A percentile compares a stretch with the other conserved stretches of the same genome.
These are phyloP conservation scores for Copromyces sp. DNA, from an alignment of 495 filamentous ascomycete species.

Conservation along the genomic window DNA sequence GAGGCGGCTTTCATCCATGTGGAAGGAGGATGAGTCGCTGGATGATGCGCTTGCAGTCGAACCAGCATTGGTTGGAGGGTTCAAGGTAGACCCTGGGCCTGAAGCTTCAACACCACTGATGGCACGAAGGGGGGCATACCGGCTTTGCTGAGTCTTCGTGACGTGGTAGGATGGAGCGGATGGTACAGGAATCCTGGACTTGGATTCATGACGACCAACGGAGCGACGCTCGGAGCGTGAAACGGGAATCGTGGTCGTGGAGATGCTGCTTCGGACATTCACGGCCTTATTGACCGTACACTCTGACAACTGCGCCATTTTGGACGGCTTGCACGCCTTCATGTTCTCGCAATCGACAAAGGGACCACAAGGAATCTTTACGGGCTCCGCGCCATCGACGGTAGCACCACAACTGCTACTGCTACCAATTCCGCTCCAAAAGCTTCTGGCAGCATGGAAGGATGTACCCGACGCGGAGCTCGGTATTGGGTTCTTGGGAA, in stretches of 20 bases:
- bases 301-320: not conserved
- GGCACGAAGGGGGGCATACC: not conserved
- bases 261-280: not conserved
- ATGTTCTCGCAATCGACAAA: rapidly evolving
- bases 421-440: not conserved
- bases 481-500: not conserved
- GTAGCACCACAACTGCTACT: not conserved
- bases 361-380: not conserved
- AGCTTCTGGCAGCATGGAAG: not conserved
- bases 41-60: not conserved
- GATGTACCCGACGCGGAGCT: not conserved
- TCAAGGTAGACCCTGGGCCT: not conserved
- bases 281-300: not conserved
- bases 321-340: not conserved
- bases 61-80: not conserved
- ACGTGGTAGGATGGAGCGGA: not conserved
- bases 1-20: not conserved
- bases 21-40: not conserved
- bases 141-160: not conserved
- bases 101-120: not conserved
- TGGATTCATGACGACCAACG: not conserved
- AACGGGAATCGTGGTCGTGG: not conserved
- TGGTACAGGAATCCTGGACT: not conserved
- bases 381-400: rapidly evolving
- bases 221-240: not conserved